These are phyloP conservation scores for Endoconidiophora laricicola DNA, from an alignment of 2,329 filamentous ascomycete genomes.

Conservation along the genomic window DNA sequence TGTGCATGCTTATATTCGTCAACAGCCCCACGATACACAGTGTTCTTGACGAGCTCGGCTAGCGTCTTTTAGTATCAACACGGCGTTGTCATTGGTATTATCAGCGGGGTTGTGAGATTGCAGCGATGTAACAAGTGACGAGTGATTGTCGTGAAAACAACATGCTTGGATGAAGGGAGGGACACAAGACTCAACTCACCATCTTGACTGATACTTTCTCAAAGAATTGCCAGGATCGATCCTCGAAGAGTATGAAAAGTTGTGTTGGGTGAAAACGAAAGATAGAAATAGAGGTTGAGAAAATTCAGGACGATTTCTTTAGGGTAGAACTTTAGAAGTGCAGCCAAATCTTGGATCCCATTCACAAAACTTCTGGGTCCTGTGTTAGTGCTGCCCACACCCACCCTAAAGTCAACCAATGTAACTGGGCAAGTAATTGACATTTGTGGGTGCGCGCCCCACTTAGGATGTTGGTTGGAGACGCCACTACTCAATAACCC, in stretches of 20 bases:
- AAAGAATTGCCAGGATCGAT: slow-evolving; percentile 42
- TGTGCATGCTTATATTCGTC: too few relatives aligned
- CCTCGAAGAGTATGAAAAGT: slow-evolving; percentile 42
- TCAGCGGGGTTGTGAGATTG: background rate
- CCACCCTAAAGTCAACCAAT: slow-evolving; percentile 8
- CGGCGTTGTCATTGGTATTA: background rate
- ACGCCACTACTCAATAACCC: background rate
- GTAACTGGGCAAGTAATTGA: slow-evolving; percentile 19
- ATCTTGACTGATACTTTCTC: slow-evolving; percentile 37
- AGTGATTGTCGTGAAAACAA: background rate
- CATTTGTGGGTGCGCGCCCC: slow-evolving; percentile 27
- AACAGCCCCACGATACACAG: too few relatives aligned
- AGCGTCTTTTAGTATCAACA: too few relatives aligned
- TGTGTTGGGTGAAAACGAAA: slow-evolving; percentile 20
- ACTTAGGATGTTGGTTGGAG: slow-evolving; percentile 1
- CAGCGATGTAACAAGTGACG: background rate
- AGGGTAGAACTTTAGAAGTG: slow-evolving; percentile 12
- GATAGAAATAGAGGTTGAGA: slow-evolving; percentile 14
- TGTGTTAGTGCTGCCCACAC: slow-evolving; percentile 14
- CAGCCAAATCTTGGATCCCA: slow-evolving; percentile 10
- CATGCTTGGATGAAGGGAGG: background rate
- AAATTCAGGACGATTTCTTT: background rate
- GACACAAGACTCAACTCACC: slow-evolving; percentile 28
- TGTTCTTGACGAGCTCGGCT: too few relatives aligned
- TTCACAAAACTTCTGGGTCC: slow-evolving; percentile 10